These are phyloP conservation scores for Euphorbia lathyris DNA, from an alignment of 345 rosid genomes.

Conservation along the genomic window DNA sequence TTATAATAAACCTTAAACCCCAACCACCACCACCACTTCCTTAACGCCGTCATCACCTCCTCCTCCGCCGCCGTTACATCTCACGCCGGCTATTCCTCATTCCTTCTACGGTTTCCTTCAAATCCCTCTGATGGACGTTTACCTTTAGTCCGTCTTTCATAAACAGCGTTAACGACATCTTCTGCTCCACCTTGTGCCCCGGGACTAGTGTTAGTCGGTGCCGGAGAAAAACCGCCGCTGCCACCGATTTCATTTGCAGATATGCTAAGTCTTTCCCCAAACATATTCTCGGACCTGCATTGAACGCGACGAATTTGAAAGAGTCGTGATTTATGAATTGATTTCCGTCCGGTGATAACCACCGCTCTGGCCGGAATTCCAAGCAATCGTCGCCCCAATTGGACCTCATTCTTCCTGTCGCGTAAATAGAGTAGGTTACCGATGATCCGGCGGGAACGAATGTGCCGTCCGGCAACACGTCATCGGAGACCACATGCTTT, in stretches of 20 bases:
- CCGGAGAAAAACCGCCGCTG: slow-evolving; percentile 68
- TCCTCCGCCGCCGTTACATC: slow-evolving; percentile 21
- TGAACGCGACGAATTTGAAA: slow-evolving; percentile 82
- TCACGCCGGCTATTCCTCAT: not conserved
- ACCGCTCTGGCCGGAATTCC: slow-evolving; percentile 81
- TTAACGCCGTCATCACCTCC: slow-evolving; percentile 31
- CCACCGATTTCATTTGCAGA: slow-evolving; percentile 87
- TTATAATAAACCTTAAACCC: slow-evolving; percentile 22
- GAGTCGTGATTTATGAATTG: slow-evolving; percentile 58
- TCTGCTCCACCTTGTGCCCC: slow-evolving; percentile 91
- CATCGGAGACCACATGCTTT: slow-evolving; percentile 70
- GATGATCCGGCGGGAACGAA: slow-evolving; percentile 90
- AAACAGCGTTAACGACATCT: slow-evolving; percentile 89
- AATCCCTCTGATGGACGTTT: slow-evolving; percentile 54
- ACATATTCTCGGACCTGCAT: slow-evolving; percentile 90
- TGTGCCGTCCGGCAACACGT: slow-evolving; percentile 85
- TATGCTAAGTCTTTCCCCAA: slow-evolving; percentile 85
- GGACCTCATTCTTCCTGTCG: slow-evolving; percentile 82
- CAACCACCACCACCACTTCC: slow-evolving; percentile 26
- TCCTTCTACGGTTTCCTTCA: slow-evolving; percentile 36
- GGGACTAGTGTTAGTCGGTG: slow-evolving; percentile 59
- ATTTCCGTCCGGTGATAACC: slow-evolving; percentile 62
- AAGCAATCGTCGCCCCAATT: slow-evolving; percentile 91
- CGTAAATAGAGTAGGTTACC: slow-evolving; percentile 80
- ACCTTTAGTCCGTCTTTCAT: slow-evolving; percentile 86